A percentile compares a stretch with the other conserved stretches of the same genome.
These are phyloP conservation scores for Nemania sp. DNA, from an alignment of 2,329 filamentous ascomycete species.

Conservation along the genomic window DNA sequence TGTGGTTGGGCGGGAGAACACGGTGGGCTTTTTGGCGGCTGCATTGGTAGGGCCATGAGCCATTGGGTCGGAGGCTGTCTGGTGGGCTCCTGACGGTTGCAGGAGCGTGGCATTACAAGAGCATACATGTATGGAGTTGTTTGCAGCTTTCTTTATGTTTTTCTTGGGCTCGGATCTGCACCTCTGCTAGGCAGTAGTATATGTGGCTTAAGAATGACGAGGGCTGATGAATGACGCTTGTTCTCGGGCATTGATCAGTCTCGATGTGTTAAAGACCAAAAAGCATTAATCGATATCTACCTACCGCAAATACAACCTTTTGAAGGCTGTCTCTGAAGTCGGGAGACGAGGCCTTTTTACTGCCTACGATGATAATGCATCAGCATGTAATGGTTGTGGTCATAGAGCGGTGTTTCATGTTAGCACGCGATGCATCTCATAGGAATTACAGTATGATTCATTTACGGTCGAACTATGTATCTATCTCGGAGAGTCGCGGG, in stretches of 20 bases:
- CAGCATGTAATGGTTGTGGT: no score
- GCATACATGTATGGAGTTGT: conserved; percentile 23
- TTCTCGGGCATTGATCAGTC: neutral
- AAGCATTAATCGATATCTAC: no score
- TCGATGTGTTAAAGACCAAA: conserved; percentile 6
- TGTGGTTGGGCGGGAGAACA: conserved; percentile 3
- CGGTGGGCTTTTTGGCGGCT: neutral
- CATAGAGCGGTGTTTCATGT: no score
- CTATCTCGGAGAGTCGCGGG: neutral
- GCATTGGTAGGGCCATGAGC: neutral
- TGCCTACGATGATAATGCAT: no score
- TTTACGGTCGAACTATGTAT: neutral
- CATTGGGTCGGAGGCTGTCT: neutral
- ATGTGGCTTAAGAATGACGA: conserved; percentile 16
- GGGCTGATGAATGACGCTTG: conserved; percentile 1
- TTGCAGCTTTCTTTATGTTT: conserved; percentile 12
- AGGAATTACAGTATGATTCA: conserved; percentile 5
- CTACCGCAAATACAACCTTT: no score
- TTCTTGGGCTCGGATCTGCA: conserved; percentile 2
- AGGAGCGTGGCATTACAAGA: conserved; percentile 4
- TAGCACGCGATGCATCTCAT: neutral
- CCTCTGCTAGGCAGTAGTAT: conserved; percentile 8
- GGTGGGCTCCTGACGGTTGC: conserved; percentile 4
- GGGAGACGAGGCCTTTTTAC: no score
- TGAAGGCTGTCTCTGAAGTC: no score